These are phyloP conservation scores for Schizophyllum amplum DNA, from an alignment of 1,284 basidiomycete species.

Conservation along the genomic window DNA sequence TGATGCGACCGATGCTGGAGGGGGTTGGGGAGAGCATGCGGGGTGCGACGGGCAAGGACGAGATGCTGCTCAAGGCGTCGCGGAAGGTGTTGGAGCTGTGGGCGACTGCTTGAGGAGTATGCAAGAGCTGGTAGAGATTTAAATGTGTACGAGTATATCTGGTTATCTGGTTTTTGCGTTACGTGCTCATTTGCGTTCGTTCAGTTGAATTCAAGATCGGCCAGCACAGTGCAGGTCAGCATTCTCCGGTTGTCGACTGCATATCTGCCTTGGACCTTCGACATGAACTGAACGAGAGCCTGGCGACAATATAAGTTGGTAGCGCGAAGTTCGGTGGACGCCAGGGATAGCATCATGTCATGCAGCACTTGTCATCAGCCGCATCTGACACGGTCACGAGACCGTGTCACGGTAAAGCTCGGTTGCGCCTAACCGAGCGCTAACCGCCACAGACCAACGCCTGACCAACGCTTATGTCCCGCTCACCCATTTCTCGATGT, in stretches of 20 bases:
- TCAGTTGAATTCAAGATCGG: too few species aligned
- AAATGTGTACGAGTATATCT: neutral
- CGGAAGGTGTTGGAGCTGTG: constrained; percentile 38
- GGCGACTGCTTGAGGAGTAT: constrained; percentile 17
- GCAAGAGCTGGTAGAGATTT: neutral
- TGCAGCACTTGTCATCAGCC: too few species aligned
- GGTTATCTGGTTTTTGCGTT: neutral
- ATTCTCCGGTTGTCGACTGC: too few species aligned
- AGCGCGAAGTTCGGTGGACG: too few species aligned
- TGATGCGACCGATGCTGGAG: constrained; percentile 42
- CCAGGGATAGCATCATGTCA: too few species aligned
- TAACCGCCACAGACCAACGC: neutral
- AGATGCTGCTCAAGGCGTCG: constrained; percentile 35
- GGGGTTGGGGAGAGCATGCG: constrained; percentile 30
- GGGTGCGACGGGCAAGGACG: constrained; percentile 30
- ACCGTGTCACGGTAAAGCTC: neutral
- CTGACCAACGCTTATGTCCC: neutral
- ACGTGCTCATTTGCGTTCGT: neutral
- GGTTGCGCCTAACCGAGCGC: neutral
- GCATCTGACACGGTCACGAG: too few species aligned
- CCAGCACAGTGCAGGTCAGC: too few species aligned
- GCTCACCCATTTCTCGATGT: neutral
- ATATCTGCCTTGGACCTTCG: too few species aligned
- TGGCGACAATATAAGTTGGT: too few species aligned
- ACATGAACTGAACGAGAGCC: too few species aligned